These are phyloP conservation scores for Penicillium malachiteum DNA, from an alignment of 495 filamentous ascomycete species.

Conservation along the genomic window DNA sequence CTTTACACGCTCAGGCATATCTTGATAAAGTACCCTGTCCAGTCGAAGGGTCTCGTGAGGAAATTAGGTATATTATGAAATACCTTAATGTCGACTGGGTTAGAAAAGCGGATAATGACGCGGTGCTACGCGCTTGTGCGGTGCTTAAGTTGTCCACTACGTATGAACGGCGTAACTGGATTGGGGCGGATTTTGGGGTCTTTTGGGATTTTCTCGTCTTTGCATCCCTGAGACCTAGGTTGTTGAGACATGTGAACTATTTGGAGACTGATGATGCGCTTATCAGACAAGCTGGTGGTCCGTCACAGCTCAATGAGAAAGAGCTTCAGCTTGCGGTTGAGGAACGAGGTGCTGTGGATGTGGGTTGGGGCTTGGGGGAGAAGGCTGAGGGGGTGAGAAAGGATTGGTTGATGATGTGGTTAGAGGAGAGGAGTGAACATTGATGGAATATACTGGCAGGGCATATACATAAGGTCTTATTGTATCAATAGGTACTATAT, in stretches of 20 bases:
- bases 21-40: no score
- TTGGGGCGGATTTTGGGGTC: no score
- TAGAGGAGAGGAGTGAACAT: conserved; percentile 6
- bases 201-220: conserved; percentile 31
- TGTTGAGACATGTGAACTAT: conserved; percentile 49
- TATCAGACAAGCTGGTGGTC: conserved; percentile 52
- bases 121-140: conserved; percentile 44
- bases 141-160: not conserved
- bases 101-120: conserved; percentile 15
- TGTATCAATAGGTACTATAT: no score
- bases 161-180: no score
- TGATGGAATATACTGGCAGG: no score
- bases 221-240: conserved; percentile 19
- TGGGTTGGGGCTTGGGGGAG: conserved; percentile 8
- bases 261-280: conserved; percentile 59
- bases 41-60: no score
- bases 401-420: conserved; percentile 41
- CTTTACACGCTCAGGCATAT: no score
- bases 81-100: conserved; percentile 14
- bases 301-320: conserved; percentile 43
- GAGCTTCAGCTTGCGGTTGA: conserved; percentile 60
- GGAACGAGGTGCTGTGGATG: conserved; percentile 42
- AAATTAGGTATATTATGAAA: no score
- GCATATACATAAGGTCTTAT: no score
- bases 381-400: conserved; percentile 22